Evolutionary conservation across 2,329 filamentous ascomycete genomes (phyloP).

Genomic region (Aspergillus thermomutatus): DNA sequence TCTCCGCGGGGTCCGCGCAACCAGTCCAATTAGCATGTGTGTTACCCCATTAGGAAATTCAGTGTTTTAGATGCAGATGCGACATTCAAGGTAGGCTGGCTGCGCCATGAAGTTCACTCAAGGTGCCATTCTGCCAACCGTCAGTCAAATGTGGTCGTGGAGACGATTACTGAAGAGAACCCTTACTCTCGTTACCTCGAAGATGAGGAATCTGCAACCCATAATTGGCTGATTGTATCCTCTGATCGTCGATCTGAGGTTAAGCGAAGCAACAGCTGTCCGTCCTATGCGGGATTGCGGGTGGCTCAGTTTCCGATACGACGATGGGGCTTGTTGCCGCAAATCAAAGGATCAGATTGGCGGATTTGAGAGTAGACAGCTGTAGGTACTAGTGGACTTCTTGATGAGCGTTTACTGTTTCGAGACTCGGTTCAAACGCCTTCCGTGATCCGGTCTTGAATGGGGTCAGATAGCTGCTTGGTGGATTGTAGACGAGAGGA

Average conservation of each 20-base stretch:
- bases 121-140: no score
- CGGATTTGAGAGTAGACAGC: no score
- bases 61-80: not conserved
- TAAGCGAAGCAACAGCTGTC: not conserved
- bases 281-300: no score
- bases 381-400: no score
- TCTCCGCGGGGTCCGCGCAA: not conserved
- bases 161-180: no score
- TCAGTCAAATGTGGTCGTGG: no score
- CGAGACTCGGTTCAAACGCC: not conserved
- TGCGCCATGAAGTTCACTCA: no score
- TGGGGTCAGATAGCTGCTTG: no score
- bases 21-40: not conserved
- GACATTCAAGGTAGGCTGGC: not conserved
- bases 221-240: not conserved
- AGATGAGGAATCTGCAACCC: not conserved
- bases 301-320: not conserved
- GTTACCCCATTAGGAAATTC: not conserved
- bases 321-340: not conserved
- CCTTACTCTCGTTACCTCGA: no score
- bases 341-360: not conserved
- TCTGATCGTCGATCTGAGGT: not conserved
- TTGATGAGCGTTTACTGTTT: not conserved
- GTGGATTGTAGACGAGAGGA: no score
- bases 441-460: not conserved